phyloP scores from a whole-genome alignment of 139 green algal species.

The Chlorella sp. region DNA sequence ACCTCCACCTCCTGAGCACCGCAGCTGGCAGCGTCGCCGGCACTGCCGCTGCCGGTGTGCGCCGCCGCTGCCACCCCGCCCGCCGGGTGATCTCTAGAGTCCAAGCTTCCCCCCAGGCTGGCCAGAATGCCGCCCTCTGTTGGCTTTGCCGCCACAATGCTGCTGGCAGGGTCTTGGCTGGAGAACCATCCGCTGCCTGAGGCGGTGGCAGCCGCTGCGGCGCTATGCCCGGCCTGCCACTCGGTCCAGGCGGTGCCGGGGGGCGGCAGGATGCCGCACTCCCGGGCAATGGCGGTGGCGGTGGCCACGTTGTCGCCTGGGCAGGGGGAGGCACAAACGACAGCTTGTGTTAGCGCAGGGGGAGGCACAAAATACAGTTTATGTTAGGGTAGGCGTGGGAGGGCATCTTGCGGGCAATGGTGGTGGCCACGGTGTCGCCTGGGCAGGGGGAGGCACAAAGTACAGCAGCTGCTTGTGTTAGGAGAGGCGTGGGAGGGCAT shows the following conservation, averaged over 20 bases:
- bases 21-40: background rate
- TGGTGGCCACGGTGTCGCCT: background rate
- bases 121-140: background rate
- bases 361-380: no score
- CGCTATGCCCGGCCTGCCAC: background rate
- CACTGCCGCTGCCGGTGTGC: background rate
- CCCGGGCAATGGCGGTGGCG: conserved; percentile 82
- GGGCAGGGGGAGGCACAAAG: background rate
- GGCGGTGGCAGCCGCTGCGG: background rate
- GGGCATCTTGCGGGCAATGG: background rate
- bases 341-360: no score
- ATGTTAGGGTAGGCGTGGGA: no score
- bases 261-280: conserved; percentile 85
- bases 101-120: background rate
- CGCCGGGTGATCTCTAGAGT: background rate
- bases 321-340: background rate
- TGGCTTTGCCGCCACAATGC: background rate
- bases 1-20: background rate
- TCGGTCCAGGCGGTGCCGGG: background rate
- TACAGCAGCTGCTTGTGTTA: background rate
- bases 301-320: conserved; percentile 91
- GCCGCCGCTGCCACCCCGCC: background rate
- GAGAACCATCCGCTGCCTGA: background rate
- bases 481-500: no score
- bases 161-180: background rate